Evolutionary conservation across 768 basidiomycete genomes (phyloP).

Genomic region (Gelatoporia subvermispora): DNA sequence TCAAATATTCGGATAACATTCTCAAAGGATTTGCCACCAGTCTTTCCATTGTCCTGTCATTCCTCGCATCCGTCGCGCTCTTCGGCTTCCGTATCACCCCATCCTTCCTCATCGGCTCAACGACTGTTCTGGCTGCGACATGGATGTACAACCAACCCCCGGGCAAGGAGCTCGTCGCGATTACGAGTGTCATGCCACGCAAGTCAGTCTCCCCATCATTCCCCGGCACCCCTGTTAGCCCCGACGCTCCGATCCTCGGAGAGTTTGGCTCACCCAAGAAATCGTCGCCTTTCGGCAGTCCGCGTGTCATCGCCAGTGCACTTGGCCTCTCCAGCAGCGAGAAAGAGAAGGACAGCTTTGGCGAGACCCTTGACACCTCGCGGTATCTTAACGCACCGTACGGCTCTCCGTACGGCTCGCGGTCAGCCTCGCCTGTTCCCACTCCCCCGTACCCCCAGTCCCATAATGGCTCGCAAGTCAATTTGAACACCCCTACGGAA

Average conservation of each 20-base stretch:
- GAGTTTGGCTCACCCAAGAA: constrained; percentile 44
- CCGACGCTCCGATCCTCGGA: constrained; percentile 56
- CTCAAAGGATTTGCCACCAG: constrained; percentile 97
- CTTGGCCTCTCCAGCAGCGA: constrained; percentile 28
- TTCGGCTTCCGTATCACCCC: constrained; percentile 89
- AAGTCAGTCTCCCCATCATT: constrained; percentile 32
- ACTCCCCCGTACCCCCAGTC: constrained; percentile 20
- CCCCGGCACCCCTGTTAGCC: constrained; percentile 40
- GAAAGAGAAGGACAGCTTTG: constrained; percentile 25
- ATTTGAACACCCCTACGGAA: constrained; percentile 3
- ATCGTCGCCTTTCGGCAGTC: constrained; percentile 44
- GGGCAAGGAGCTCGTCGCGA: constrained; percentile 31
- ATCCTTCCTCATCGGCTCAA: constrained; percentile 80
- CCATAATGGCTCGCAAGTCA: constrained; percentile 12
- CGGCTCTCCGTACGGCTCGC: constrained; percentile 45
- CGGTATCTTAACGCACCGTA: constrained; percentile 47
- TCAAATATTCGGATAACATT: constrained; percentile 95
- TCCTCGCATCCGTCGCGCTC: constrained; percentile 86
- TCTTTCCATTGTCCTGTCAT: constrained; percentile 90
- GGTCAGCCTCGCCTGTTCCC: constrained; percentile 39
- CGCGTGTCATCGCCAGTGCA: constrained; percentile 45
- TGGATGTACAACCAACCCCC: constrained; percentile 91
- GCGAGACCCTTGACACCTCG: constrained; percentile 36
- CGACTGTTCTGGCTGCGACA: constrained; percentile 82
- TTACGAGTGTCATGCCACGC: constrained; percentile 29